Base-by-base conservation (phyloP, 768 basidiomycete genomes). In the Naematelia aurantialba region DNA sequence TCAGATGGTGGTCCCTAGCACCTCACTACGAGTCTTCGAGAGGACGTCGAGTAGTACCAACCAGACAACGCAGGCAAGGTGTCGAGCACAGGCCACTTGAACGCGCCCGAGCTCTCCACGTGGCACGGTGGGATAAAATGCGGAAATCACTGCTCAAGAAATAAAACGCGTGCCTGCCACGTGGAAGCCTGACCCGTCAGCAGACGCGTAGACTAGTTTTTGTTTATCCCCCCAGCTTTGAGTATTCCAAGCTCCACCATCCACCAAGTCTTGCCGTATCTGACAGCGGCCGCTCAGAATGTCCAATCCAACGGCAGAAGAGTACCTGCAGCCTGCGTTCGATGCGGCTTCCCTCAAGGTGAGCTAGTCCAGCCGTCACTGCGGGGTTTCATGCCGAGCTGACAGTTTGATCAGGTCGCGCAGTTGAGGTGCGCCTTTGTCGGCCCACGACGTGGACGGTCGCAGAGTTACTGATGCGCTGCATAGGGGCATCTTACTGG, bases 251-350 rank as follows among this genome's bases (percentile, higher is more conserved):
- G 14, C 11, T 45, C 54, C 4, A 46, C 24, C 26, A 26, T 45
- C 26, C 25, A 46, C 5, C 52, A 34, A 4, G 19, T 26, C 12
- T 22, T 11, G 12, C 12, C 12, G 12, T 44, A 44, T 44, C 42
- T 24, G 12, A 21, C 21, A 12, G 25, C 17, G 19, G 3, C 25
- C 21, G 21, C 45, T 19, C 60, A 58, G 5, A 14, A 72, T 72
- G 70, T 52, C 67, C 19, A 61, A 60, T 1, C 72, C 69, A 12
- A 45, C 59, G 45, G 54, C 59, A 29, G 63, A 65, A 3, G 64
- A 63, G 39, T 76, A 76, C 51, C 58, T 75, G 4, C 57, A 56
- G 3, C 65, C 61, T 5, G 67, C 60, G 34, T 76, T 76, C 57
- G 73, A 76, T 45, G 53, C 69, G 0, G 59, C 34, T 26, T 45